Evolutionary conservation across 257 asterid genomes (phyloP), one percentile per base, ranked within the genome.

Genomic region (Nyctanthes arbortristis): DNA sequence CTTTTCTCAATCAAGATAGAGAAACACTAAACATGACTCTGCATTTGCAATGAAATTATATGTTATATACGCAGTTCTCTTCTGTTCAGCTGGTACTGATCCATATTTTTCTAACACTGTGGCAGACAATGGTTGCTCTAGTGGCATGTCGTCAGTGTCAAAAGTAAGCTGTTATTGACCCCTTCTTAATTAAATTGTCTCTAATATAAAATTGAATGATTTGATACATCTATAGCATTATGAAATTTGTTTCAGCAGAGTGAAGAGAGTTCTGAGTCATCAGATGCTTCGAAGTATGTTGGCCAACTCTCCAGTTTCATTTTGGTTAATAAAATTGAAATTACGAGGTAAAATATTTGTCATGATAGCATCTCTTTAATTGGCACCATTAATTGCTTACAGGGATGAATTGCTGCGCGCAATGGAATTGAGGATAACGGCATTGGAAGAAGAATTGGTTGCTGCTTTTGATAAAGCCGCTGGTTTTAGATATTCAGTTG

Each of bases 361-460:
- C 58, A 1, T 7, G 4, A 14, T 55, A 55, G 29, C 72, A 68
- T 73, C 68, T 52, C 64, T 32, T 43, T 82, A 62, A 67, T 34
- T 65, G 64, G 61, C 71, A 40, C 49, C 31, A 63, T 74, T 61
- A 59, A 73, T 56, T 75, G 65, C 63, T 33, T 47, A 39, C 91
- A 95, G 99, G 84, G 90, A 87, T 69, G 97, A 93, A 73, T 73
- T 93, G 75, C 80, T 93, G 39, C 95, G 85, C 68, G 99, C 99
- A 64, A 83, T 93, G 69, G 89, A 93, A 77, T 75, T 87, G 79
- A 86, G 99, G 80, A 89, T 93, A 56, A 66, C 78, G 61, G 87
- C 96, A 22, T 73, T 93, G 76, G 75, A 79, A 77, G 88, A 74
- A 72, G 95, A 93, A 72, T 66, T 93, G 62, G 78, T 76, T 47